Base-by-base conservation (phyloP, 164 flowering plant genomes). In the Paratinospora sagittata region DNA sequence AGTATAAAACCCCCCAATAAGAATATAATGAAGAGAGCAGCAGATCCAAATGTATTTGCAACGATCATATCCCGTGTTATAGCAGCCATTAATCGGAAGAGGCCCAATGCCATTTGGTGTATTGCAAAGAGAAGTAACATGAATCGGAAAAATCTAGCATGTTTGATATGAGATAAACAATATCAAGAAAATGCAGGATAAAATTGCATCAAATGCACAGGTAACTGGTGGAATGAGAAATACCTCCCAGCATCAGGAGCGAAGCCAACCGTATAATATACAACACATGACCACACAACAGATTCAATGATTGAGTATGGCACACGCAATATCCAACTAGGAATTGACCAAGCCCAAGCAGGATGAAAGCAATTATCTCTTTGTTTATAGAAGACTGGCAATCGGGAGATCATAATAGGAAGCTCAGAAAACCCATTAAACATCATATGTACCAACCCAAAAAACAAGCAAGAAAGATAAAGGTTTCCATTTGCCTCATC, bases 101-200 rank as follows among this genome's bases (percentile, higher is more conserved):
- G 90, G 65, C 93, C 90, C 74, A 91, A 39, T 7, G 96, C 93
- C 98, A 94, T 94, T 85, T 91, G 98, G 78, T 91, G 98, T 7
- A 88, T 45, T 0, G 82, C 34, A 71, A 94, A 88, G 57, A 87
- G 87, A 49, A 85, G 3, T 55, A 94, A 72, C 89, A 89, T 79
- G 76, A 66, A 88, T 8, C 92, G 88, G 79, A 90, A 90, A 79
- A 91, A 94, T 87, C 98, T 94, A 84, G 26, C 75, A 77, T 45
- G 65, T 63, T 74, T 64, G 47, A 52, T 1, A 68, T n/a, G 30
- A 74, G 37, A 36, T 12, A 24, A 75, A 58, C 49, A 74, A 63
- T 71, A 66, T 30, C 49, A 43, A 41, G 67, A 62, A 41, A 70
- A 63, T 57, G 27, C 13, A 76, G 63, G 58, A 34, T 27, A 65